Conservation (phyloP, 2,329 filamentous ascomycete genomes). For the Elsinoe batatas region DNA sequence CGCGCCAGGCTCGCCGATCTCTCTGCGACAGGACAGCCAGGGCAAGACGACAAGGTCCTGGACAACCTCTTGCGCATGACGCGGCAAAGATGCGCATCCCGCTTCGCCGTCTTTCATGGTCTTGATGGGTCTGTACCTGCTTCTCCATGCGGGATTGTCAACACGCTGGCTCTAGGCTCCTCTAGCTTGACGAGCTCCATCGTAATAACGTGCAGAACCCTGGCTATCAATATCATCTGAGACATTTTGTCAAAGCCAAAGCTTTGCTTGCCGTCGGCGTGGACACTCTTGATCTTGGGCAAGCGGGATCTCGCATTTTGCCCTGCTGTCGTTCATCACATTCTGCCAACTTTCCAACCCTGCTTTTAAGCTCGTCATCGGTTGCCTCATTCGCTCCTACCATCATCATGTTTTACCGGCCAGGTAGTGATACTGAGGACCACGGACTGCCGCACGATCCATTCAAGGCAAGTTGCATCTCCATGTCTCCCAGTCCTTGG, state of each 20-base stretch:
- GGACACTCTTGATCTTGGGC: background rate
- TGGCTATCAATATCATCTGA: slow-evolving; percentile 1
- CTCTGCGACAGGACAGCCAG: background rate
- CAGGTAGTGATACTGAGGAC: slow-evolving; percentile 37
- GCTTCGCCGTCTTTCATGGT: background rate
- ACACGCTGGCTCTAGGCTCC: background rate
- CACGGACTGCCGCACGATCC: slow-evolving; percentile 45
- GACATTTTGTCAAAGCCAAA: background rate
- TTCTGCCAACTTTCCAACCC: background rate
- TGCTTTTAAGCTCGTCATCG: background rate
- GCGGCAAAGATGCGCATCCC: background rate
- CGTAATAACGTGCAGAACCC: slow-evolving; percentile 5
- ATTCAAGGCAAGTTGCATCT: slow-evolving; percentile 36
- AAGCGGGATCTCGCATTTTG: slow-evolving; percentile 3
- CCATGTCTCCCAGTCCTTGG: background rate
- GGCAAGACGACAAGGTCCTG: background rate
- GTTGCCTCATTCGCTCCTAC: background rate
- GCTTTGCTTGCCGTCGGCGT: background rate
- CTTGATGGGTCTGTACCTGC: background rate
- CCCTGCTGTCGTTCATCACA: slow-evolving; percentile 7
- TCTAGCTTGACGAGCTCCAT: background rate
- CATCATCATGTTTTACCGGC: slow-evolving; percentile 44
- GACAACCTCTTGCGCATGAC: background rate
- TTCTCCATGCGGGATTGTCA: background rate
- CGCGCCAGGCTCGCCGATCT: background rate